Conservation (phyloP, 305 asterid genomes). For the Andrographis paniculata region DNA sequence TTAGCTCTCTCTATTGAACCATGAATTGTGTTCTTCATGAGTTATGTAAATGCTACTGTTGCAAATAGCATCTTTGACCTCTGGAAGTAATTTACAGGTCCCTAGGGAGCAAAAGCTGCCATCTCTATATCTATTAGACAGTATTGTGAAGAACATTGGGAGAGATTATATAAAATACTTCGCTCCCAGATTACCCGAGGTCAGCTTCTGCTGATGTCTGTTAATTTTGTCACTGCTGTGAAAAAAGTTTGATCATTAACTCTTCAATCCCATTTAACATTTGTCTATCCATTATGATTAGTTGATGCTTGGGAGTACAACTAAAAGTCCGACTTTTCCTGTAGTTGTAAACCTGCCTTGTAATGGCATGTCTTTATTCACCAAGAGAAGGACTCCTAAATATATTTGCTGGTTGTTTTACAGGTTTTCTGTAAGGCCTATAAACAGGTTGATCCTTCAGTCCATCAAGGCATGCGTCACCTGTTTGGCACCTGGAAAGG, state of each 20-base stretch:
- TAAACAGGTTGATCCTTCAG: slow-evolving; percentile 74
- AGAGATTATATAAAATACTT: slow-evolving; percentile 85
- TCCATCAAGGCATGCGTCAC: slow-evolving; percentile 85
- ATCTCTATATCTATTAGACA: slow-evolving; percentile 87
- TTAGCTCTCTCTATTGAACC: no score
- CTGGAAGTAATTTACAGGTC: slow-evolving; percentile 51
- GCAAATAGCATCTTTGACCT: slow-evolving; percentile 20
- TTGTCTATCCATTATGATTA: no score
- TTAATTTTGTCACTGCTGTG: slow-evolving; percentile 10
- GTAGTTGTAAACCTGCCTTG: not conserved
- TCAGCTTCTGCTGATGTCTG: slow-evolving; percentile 29
- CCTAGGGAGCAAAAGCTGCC: slow-evolving; percentile 92
- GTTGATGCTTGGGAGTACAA: no score
- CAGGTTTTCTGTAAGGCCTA: slow-evolving; percentile 94
- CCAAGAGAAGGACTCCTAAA: not conserved
- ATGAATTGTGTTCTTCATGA: no score
- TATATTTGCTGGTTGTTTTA: not conserved
- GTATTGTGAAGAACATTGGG: slow-evolving; percentile 98
- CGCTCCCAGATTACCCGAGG: slow-evolving; percentile 88
- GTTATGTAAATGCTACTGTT: no score
- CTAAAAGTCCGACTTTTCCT: no score
- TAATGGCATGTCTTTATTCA: not conserved
- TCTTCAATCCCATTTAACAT: no score
- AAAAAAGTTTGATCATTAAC: not conserved
- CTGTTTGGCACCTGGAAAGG: slow-evolving; percentile 98